Conservation (phyloP, 2,329 filamentous ascomycete genomes). For the Pseudogymnoascus sp. region DNA sequence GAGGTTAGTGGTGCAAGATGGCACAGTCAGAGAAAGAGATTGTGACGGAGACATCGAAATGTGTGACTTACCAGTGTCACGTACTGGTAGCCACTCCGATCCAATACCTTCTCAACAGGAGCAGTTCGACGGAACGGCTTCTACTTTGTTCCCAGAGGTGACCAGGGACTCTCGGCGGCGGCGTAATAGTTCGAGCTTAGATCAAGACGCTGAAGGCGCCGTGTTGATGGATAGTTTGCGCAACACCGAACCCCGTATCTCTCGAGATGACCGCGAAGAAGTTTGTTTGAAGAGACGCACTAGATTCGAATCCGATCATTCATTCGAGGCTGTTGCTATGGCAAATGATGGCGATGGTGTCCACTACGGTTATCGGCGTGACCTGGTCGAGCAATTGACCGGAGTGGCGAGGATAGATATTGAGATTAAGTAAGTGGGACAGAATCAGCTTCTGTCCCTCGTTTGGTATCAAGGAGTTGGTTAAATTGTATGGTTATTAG, state of each 20-base stretch:
- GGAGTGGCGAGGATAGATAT: conserved; percentile 33
- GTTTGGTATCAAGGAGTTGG: neutral
- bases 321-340: conserved; percentile 11
- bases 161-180: neutral
- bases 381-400: conserved; percentile 30
- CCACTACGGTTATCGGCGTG: neutral
- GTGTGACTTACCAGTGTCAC: conserved; percentile 12
- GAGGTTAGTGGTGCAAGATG: conserved; percentile 23
- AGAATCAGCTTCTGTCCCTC: neutral
- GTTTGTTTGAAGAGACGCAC: neutral
- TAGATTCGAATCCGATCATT: neutral
- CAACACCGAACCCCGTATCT: neutral
- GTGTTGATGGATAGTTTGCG: conserved; percentile 19
- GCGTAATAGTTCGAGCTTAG: neutral
- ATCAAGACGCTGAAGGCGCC: conserved; percentile 10
- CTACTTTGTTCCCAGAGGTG: neutral
- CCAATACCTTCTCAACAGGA: neutral
- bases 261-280: conserved; percentile 3
- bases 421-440: conserved; percentile 26
- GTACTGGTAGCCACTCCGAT: neutral
- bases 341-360: neutral
- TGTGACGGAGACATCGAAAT: conserved; percentile 17
- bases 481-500: conserved; percentile 1
- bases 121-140: neutral
- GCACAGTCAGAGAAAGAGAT: conserved; percentile 21